Evolutionary conservation across 768 basidiomycete genomes (phyloP).

Genomic region (Boletus subparvulus): DNA sequence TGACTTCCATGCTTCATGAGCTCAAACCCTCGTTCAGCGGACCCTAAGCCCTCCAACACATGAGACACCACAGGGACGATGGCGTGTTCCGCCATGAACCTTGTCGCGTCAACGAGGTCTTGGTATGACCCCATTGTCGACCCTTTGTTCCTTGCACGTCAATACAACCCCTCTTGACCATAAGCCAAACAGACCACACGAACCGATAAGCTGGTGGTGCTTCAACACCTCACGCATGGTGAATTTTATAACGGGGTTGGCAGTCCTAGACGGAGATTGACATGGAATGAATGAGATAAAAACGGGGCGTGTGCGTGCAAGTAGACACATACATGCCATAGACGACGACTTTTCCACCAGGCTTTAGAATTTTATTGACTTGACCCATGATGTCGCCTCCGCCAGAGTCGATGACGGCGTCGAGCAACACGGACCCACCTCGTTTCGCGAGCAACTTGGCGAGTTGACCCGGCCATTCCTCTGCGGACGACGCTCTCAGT

Average conservation of each 20-base stretch:
- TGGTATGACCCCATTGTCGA: conserved; percentile 82
- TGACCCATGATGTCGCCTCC: conserved; percentile 63
- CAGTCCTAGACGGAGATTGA: conserved; percentile 50
- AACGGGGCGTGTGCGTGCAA: not conserved
- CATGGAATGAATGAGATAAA: conserved; percentile 3
- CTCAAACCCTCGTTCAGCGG: conserved; percentile 69
- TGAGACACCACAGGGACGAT: conserved; percentile 72
- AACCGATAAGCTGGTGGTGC: conserved; percentile 73
- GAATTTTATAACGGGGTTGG: conserved; percentile 54
- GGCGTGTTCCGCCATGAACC: conserved; percentile 62
- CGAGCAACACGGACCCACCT: conserved; percentile 36
- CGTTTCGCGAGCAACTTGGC: conserved; percentile 39
- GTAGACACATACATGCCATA: conserved; percentile 55
- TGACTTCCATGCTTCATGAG: conserved; percentile 61
- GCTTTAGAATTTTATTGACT: conserved; percentile 49
- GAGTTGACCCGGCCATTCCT: conserved; percentile 54
- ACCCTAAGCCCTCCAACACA: conserved; percentile 64
- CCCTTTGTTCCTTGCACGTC: conserved; percentile 42
- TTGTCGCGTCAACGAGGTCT: conserved; percentile 70
- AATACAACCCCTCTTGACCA: conserved; percentile 5
- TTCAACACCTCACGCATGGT: conserved; percentile 79
- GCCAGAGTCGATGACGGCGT: conserved; percentile 67
- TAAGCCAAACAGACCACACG: conserved; percentile 14
- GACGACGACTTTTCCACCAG: conserved; percentile 58
- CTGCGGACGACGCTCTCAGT: conserved; percentile 26